These are phyloP conservation scores for Tephrocybe sp. DNA, from an alignment of 768 basidiomycete genomes.

Conservation along the genomic window DNA sequence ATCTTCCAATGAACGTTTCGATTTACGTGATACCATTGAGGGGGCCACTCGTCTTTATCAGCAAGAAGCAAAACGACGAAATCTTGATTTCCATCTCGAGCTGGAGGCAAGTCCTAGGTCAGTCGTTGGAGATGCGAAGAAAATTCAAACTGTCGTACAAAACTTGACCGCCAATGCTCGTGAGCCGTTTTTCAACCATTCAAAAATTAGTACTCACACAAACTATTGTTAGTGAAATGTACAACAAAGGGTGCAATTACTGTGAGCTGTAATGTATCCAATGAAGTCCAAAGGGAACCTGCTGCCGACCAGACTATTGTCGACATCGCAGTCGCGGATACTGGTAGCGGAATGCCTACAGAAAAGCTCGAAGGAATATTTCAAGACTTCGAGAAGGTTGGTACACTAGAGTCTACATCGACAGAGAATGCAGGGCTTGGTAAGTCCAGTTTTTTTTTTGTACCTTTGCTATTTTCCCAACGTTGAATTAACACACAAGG, in stretches of 20 bases:
- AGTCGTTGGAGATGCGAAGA: slow-evolving; percentile 70
- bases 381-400: slow-evolving; percentile 77
- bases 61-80: slow-evolving; percentile 62
- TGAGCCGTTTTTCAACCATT: slow-evolving; percentile 26
- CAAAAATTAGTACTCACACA: background rate
- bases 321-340: slow-evolving; percentile 70
- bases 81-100: slow-evolving; percentile 57
- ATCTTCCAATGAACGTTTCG: slow-evolving; percentile 74
- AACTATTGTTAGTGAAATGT: slow-evolving; percentile 57
- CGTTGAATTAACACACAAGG: slow-evolving; percentile 30
- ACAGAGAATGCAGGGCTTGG: slow-evolving; percentile 44
- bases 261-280: slow-evolving; percentile 50
- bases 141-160: slow-evolving; percentile 73
- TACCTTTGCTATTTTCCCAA: background rate
- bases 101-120: slow-evolving; percentile 49
- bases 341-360: slow-evolving; percentile 66
- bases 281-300: slow-evolving; percentile 50
- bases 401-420: slow-evolving; percentile 41
- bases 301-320: slow-evolving; percentile 48
- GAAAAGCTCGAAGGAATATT: slow-evolving; percentile 74
- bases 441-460: slow-evolving; percentile 22
- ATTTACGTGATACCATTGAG: slow-evolving; percentile 55
- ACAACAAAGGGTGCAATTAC: slow-evolving; percentile 59
- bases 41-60: slow-evolving; percentile 63
- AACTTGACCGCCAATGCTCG: slow-evolving; percentile 77